Evolutionary conservation across 441 rosid species (phyloP), one percentile per base, ranked within the genome.

Genomic region (Francoa sonchifolia): DNA sequence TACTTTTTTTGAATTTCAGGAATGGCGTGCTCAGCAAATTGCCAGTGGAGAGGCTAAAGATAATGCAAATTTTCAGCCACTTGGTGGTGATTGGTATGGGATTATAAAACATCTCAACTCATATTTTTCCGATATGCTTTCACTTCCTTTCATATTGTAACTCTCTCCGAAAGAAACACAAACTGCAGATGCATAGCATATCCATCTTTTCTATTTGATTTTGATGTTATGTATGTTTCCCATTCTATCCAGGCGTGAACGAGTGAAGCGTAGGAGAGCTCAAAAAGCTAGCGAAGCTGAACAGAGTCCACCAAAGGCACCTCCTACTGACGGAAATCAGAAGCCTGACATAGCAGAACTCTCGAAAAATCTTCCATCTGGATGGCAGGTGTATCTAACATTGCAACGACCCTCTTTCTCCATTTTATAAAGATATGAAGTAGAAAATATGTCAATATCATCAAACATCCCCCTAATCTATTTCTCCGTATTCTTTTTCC

Each of bases 21-120:
- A 74, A 61, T 90, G 96, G 99, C 79, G 40, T 49, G 77, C 79
- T 9, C 67, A 77, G 54, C 96, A 90, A 60, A 81, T 86, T 35
- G 83, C 90, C 1, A 90, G 88, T 45, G 85, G 95, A 53, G 99
- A 82, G 65, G 95, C 93, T 36, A 76, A 64, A 63, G 90, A 76
- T 45, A 90, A 90, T 49, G 99, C 99, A 8, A 86, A 90, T 69
- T 90, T 90, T 67, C 99, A 90, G 69, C 94, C 99, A 19, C 61
- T 90, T 17, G 90, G 93, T 32, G 90, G 96, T 33, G 95, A 90
- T 63, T 90, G 99, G 96, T 90, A 65, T 14, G 66, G 33, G 50
- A 41, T 45, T 35, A 15, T 48, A 8, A 10, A 5, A 13, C 39
- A 2, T 5, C 10, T 27, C 0, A 7, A 27, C 10, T 8, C 10